Conservation (phyloP, 139 green algal species). For the Volvox africanus region DNA sequence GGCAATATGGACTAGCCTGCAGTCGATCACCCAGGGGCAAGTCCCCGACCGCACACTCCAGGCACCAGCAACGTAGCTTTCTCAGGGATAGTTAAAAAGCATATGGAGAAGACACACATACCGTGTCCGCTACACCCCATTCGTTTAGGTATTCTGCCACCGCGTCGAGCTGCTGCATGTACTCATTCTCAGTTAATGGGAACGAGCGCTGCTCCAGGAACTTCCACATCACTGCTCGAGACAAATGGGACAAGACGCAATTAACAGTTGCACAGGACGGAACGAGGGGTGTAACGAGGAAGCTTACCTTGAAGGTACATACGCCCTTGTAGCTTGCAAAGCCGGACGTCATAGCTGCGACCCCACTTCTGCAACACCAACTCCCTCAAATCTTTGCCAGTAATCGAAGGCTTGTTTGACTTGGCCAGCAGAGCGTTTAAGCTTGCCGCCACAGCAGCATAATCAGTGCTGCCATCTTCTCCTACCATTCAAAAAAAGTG, state of each 20-base stretch:
- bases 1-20: too few species aligned
- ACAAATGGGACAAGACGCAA: background rate
- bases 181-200: constrained; percentile 49
- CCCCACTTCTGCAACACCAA: constrained; percentile 51
- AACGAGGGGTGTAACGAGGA: background rate
- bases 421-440: constrained; percentile 30
- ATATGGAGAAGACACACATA: background rate
- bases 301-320: constrained; percentile 56
- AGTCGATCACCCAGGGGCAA: too few species aligned
- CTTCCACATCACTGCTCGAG: constrained; percentile 47
- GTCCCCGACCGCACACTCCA: too few species aligned
- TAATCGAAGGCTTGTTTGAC: constrained; percentile 6
- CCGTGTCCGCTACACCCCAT: constrained; percentile 52
- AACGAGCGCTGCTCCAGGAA: constrained; percentile 59
- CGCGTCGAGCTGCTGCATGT: constrained; percentile 62
- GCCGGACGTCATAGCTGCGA: constrained; percentile 54
- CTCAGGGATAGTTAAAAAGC: too few species aligned
- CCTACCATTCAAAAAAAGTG: background rate
- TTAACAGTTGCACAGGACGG: constrained; percentile 42
- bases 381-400: constrained; percentile 42
- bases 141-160: constrained; percentile 55
- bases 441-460: constrained; percentile 19
- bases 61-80: too few species aligned
- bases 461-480: constrained; percentile 29
- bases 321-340: constrained; percentile 10